phyloP scores from a whole-genome alignment of 352 stramenopile species.

The Phytopythium mirpurense region DNA sequence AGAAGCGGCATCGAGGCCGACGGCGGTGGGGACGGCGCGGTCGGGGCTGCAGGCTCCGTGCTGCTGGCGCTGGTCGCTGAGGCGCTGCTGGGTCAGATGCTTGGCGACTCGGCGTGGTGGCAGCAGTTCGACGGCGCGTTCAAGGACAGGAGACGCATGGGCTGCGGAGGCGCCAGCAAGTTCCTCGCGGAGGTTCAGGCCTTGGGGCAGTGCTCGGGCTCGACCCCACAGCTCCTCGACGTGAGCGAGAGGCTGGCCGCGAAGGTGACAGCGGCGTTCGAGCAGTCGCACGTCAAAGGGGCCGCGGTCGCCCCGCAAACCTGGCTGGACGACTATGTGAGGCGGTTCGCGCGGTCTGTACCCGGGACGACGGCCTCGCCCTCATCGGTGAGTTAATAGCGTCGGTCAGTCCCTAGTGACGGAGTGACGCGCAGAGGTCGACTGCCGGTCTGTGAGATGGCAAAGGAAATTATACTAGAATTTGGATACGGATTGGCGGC shows the following conservation, averaged over 20 bases:
- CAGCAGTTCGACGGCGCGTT: slow-evolving; percentile 28
- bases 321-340: slow-evolving; percentile 22
- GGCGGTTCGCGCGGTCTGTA: neutral
- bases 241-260: slow-evolving; percentile 24
- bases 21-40: slow-evolving; percentile 5
- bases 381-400: neutral
- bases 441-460: no score
- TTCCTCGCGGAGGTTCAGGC: slow-evolving; percentile 63
- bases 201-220: slow-evolving; percentile 30
- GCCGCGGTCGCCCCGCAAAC: slow-evolving; percentile 13
- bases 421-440: no score
- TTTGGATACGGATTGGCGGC: no score
- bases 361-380: neutral
- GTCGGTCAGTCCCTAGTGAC: neutral
- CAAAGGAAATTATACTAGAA: no score
- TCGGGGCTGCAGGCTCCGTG: slow-evolving; percentile 19
- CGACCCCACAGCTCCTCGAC: slow-evolving; percentile 28
- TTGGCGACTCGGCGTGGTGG: slow-evolving; percentile 59
- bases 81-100: slow-evolving; percentile 49
- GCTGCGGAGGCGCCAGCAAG: slow-evolving; percentile 58
- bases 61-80: slow-evolving; percentile 41
- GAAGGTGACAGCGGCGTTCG: slow-evolving; percentile 45
- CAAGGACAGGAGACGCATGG: slow-evolving; percentile 36
- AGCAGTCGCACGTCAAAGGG: slow-evolving; percentile 50
- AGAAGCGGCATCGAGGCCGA: slow-evolving; percentile 6